Conservation (phyloP, 495 filamentous ascomycete genomes). For the Talaromyces thailandensis region DNA sequence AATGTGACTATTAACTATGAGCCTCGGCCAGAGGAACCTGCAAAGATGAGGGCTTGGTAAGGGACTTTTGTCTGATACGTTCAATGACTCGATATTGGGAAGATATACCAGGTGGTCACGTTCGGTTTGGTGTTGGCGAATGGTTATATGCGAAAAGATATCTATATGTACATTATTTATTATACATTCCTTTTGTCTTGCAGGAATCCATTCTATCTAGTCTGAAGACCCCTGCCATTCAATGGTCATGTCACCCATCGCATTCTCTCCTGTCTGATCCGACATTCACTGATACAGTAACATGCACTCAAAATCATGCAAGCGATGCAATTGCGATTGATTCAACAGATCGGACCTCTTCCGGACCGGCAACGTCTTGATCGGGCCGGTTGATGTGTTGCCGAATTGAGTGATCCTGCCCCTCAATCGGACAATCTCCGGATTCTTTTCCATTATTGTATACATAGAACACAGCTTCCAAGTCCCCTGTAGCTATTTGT, state of each 20-base stretch:
- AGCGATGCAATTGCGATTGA: neutral
- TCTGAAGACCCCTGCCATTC: neutral
- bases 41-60: neutral
- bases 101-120: neutral
- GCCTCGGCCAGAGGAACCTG: neutral
- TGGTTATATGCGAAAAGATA: neutral
- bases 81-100: neutral
- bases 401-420: neutral
- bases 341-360: neutral
- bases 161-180: neutral
- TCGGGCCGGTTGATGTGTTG: neutral
- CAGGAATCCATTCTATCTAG: neutral
- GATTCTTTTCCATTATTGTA: neutral
- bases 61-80: neutral
- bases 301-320: too few species aligned
- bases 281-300: too few species aligned
- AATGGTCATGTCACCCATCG: neutral
- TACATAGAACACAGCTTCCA: neutral
- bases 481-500: neutral
- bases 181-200: neutral
- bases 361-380: neutral
- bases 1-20: slow-evolving; percentile 23
- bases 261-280: neutral
- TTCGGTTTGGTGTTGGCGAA: neutral
- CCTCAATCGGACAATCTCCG: neutral